Evolutionary conservation across 139 green algal genomes (phyloP), one percentile per base, ranked within the genome.

Genomic region (Astrephomene gubernaculifera): DNA sequence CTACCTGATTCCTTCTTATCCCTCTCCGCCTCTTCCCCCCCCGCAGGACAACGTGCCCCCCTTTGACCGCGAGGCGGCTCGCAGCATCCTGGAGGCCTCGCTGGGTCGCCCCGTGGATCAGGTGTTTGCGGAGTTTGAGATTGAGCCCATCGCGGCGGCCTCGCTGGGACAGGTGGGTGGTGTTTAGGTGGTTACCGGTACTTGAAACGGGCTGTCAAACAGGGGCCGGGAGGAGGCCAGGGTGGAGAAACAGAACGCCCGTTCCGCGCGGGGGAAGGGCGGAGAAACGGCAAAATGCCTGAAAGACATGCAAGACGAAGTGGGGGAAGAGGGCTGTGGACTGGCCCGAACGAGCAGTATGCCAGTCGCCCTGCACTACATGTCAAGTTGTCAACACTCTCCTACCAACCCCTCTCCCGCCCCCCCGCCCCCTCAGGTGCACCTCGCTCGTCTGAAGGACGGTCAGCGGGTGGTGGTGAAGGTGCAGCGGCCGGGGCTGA

Each of bases 401-500:
- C 49, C 49, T 57, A 25, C 12, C 17, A 57, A 12, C 49, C 49
- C 49, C 17, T 17, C 49, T 17, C 17, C 17, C 49, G 14, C 22
- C 60, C 60, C 8, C n/a, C 60, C 60, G 19, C 60, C 60, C 60
- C 54, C 35, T 73, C 92, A 96, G 93, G 97, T 99, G 71, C 96
- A 99, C 92, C 83, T 95, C 67, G 97, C 97, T 5, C 83, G 74
- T 14, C 84, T 99, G 61, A 92, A 96, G 54, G 89, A 70, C 39
- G 96, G 96, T 0, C 82, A 95, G 49, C 81, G 81, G n/a, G 88
- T 99, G 57, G 97, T 99, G 81, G 95, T 99, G 17, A 99, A 99
- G 90, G 95, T 99, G 69, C 97, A 99, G 93, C 95, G 97, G 27
- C 97, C 97, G 0, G 97, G 95, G 31, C 93, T 99, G 33, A 96